Conservation (phyloP, 2,329 filamentous ascomycete species). For the Diaporthe ilicicola region DNA sequence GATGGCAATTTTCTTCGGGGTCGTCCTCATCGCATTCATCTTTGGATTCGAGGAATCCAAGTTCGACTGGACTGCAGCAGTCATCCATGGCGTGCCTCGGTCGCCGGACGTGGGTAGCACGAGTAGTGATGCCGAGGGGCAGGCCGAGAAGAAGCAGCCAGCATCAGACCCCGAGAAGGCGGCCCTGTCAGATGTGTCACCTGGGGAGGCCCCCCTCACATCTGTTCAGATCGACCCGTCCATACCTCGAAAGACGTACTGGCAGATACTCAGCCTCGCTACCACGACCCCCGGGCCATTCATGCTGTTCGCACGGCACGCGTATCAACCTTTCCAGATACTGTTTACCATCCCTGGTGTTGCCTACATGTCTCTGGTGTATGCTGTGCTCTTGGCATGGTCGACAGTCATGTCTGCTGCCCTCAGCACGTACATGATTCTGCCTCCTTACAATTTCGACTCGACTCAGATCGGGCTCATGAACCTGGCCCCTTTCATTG, state of each 20-base stretch:
- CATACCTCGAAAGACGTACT: conserved; percentile 31
- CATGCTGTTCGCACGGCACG: conserved; percentile 31
- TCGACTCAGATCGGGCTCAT: conserved; percentile 33
- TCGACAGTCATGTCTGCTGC: conserved; percentile 31
- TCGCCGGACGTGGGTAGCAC: neutral
- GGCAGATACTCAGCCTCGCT: conserved; percentile 29
- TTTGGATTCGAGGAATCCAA: conserved; percentile 34
- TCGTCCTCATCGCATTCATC: conserved; percentile 26
- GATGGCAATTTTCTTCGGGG: conserved; percentile 31
- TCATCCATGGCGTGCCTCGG: neutral
- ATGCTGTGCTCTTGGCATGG: conserved; percentile 33
- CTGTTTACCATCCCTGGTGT: conserved; percentile 32
- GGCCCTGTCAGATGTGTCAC: neutral
- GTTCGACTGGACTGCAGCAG: conserved; percentile 31
- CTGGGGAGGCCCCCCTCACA: neutral
- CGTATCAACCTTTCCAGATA: conserved; percentile 34
- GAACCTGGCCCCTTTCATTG: conserved; percentile 33
- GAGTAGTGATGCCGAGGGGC: neutral
- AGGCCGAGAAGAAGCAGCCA: neutral
- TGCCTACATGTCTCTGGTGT: conserved; percentile 32
- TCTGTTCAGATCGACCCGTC: conserved; percentile 20
- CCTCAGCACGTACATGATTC: conserved; percentile 29
- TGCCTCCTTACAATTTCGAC: conserved; percentile 32
- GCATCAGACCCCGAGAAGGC: conserved; percentile 28
- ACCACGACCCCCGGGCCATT: conserved; percentile 30